Base-by-base conservation (phyloP, 441 rosid genomes). In the Euphorbia schlechtendalii region DNA sequence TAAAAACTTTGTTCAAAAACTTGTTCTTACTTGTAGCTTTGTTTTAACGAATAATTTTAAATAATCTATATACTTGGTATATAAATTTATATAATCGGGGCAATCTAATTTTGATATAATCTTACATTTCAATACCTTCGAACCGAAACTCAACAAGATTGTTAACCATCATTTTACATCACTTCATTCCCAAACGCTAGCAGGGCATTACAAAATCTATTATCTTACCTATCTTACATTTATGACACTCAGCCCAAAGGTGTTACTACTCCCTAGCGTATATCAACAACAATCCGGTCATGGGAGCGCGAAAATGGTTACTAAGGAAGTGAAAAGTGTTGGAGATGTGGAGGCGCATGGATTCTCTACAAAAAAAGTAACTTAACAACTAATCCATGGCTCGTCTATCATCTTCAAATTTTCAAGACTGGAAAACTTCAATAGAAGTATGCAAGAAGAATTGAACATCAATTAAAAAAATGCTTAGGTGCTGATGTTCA, bases 241-340 rank as follows among this genome's bases (percentile, higher is more conserved):
- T 32, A 32, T 32, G 7, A 32, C 36, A 32, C 36, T 32, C 11
- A 8, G 10, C 1, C 7, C 7, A 8, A 38, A 5, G 41, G 41
- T 38, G 41, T n/a, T n/a, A n/a, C n/a, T n/a, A n/a, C n/a, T 3
- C 7, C 7, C 62, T 60, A 14, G 15, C 62, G 34, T 56, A 30
- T 57, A 60, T 56, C 53, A 41, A 55, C 34, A 67, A 45, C 36
- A 56, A 57, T 52, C 62, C 59, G 53, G 28, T 48, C 61, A 51
- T 60, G 9, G 27, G 15, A n/a, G 32, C 14, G 11, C 1, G 13
- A 12, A 5, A 27, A 14, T 30, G 20, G 54, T 57, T 56, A 14
- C 13, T 21, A 45, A 55, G 15, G 22, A 34, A 45, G 20, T 20
- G 9, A 55, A 27, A n/a, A n/a, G n/a, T n/a, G n/a, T n/a, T n/a